These are phyloP conservation scores for Gastrolobium villosum DNA, from an alignment of 306 rosid species.

Conservation along the genomic window DNA sequence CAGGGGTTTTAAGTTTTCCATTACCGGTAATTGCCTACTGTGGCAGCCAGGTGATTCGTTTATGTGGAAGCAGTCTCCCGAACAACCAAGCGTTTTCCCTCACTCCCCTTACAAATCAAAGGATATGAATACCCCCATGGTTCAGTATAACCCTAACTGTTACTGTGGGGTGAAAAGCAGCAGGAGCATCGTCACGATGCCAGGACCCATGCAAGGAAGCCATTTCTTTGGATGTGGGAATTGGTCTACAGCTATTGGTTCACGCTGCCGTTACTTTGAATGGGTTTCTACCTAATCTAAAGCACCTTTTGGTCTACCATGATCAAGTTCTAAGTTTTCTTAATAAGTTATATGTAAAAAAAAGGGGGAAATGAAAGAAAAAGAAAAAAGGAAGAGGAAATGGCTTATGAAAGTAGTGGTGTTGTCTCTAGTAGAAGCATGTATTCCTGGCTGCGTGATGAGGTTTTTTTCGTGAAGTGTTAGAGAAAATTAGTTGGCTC, in stretches of 20 bases:
- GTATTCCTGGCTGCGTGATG: conserved; percentile 58
- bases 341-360: conserved; percentile 55
- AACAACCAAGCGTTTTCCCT: conserved; percentile 52
- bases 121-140: conserved; percentile 56
- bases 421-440: conserved; percentile 65
- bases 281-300: conserved; percentile 75
- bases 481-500: conserved; percentile 66
- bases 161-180: conserved; percentile 89
- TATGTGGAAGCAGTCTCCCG: conserved; percentile 73
- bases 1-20: conserved; percentile 77
- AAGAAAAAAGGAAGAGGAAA: conserved; percentile 39
- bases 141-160: conserved; percentile 72
- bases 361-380: not conserved
- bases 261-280: conserved; percentile 88
- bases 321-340: conserved; percentile 54
- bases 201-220: conserved; percentile 89
- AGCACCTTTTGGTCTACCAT: conserved; percentile 50
- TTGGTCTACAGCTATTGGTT: conserved; percentile 83
- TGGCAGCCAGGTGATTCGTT: conserved; percentile 72
- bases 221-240: conserved; percentile 91
- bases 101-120: conserved; percentile 65
- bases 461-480: conserved; percentile 62
- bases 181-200: conserved; percentile 74
- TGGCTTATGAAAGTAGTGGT: conserved; percentile 56
- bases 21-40: conserved; percentile 76